Base-by-base conservation (phyloP, 164 flowering plant genomes). In the Aristolochia contorta region DNA sequence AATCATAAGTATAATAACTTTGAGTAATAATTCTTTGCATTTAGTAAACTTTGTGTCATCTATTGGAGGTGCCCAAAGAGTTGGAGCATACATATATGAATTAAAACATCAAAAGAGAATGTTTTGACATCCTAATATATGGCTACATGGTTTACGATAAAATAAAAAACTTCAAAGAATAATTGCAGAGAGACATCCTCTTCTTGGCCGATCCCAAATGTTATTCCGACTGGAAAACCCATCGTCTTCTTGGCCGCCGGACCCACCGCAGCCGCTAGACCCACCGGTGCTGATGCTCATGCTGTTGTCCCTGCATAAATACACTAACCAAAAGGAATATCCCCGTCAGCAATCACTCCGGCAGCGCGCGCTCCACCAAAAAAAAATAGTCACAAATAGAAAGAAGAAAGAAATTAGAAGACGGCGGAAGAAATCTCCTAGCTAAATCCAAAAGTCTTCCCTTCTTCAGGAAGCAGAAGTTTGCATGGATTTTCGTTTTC, bases 231-330 rank as follows among this genome's bases (percentile, higher is more conserved):
- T n/a, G n/a, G n/a, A 46, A 49, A 41, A 21, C 14, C 61, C 61
- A 16, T 32, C 57, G 51, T 23, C 37, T 16, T 6, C 61, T n/a
- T n/a, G n/a, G 32, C 51, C n/a, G 3, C n/a, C 27, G 24, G 47
- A 4, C 23, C 47, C 47, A 16, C 43, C 24, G n/a, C 50, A 51
- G 51, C 32, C 15, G 51, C 61, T 21, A 21, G 61, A 21, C 51
- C 61, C 61, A 23, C 61, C 61, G 12, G 22, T 46, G 61, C 46
- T 58, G 61, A 58, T 58, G 61, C 61, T 22, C 61, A 45, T 24
- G 51, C 61, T 46, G 18, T 24, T 46, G 61, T 58, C 61, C 61
- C 61, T 58, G 61, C 61, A 25, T 32, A n/a, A n/a, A n/a, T n/a
- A 49, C 30, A 37, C 24, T 47, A 16, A 56, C 37, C 58, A 27